Conservation (phyloP, 768 basidiomycete species). For the Suillus alpinus region DNA sequence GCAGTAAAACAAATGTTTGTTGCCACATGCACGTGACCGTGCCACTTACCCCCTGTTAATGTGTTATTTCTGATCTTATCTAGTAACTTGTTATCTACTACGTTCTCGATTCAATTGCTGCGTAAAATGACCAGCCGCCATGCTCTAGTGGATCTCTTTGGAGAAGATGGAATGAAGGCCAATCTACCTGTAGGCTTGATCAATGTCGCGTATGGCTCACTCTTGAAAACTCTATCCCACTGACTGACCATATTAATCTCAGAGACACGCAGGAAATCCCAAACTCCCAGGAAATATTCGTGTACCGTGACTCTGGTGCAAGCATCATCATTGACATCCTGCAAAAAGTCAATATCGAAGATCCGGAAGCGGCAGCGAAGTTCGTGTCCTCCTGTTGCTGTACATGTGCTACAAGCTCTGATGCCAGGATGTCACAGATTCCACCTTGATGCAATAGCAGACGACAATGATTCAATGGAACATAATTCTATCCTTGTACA, state of each 20-base stretch:
- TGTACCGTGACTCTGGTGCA: slow-evolving; percentile 63
- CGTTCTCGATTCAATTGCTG: background rate
- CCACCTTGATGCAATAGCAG: slow-evolving; percentile 86
- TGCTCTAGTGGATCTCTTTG: slow-evolving; percentile 61
- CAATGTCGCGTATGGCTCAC: slow-evolving; percentile 73
- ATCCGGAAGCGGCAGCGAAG: slow-evolving; percentile 63
- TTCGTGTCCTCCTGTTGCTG: slow-evolving; percentile 23
- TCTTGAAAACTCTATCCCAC: background rate
- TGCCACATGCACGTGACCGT: background rate
- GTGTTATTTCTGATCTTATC: background rate
- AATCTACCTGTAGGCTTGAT: slow-evolving; percentile 52
- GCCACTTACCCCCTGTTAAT: background rate
- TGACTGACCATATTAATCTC: slow-evolving; percentile 6
- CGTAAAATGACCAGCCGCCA: background rate
- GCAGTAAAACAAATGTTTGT: slow-evolving; percentile 1
- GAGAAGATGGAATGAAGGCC: slow-evolving; percentile 65
- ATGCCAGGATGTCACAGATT: slow-evolving; percentile 51
- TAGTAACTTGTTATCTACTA: background rate
- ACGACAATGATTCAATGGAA: slow-evolving; percentile 75
- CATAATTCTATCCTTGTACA: background rate
- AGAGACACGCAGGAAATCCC: slow-evolving; percentile 82
- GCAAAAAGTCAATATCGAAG: slow-evolving; percentile 58
- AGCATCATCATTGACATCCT: slow-evolving; percentile 87
- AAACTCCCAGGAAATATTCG: slow-evolving; percentile 91
- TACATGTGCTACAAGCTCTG: background rate